Conservation (phyloP, 768 basidiomycete species). For the Cyclocybe aegerita region DNA sequence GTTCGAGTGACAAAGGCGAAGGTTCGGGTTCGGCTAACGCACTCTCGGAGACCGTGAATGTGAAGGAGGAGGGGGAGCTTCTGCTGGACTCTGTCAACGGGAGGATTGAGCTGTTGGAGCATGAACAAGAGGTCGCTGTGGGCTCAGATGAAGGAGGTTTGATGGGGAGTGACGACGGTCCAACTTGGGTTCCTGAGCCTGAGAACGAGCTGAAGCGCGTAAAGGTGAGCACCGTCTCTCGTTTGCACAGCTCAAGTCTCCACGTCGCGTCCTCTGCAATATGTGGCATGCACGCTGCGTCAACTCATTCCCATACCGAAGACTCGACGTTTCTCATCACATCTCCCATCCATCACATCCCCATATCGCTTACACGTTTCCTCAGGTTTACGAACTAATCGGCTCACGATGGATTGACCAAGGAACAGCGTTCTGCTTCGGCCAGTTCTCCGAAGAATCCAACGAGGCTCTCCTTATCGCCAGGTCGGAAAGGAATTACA, state of each 20-base stretch:
- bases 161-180: conserved; percentile 50
- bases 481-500: conserved; percentile 73
- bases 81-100: conserved; percentile 34
- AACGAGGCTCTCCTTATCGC: conserved; percentile 82
- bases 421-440: conserved; percentile 95
- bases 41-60: conserved; percentile 23
- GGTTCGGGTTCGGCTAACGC: conserved; percentile 14
- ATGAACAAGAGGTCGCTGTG: conserved; percentile 35
- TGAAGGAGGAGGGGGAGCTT: conserved; percentile 36
- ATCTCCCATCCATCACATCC: conserved; percentile 13
- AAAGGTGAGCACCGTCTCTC: conserved; percentile 50
- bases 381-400: conserved; percentile 91
- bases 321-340: neutral
- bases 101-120: conserved; percentile 48
- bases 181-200: conserved; percentile 61
- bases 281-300: conserved; percentile 3
- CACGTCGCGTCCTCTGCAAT: conserved; percentile 2
- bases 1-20: conserved; percentile 15
- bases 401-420: conserved; percentile 93
- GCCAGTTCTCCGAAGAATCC: conserved; percentile 75
- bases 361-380: conserved; percentile 17
- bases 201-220: conserved; percentile 84
- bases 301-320: conserved; percentile 3
- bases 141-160: conserved; percentile 34
- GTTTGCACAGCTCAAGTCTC: neutral